Evolutionary conservation across 2,329 filamentous ascomycete genomes (phyloP), one percentile per base, ranked within the genome.

Genomic region (Paecilomyces fulvus): DNA sequence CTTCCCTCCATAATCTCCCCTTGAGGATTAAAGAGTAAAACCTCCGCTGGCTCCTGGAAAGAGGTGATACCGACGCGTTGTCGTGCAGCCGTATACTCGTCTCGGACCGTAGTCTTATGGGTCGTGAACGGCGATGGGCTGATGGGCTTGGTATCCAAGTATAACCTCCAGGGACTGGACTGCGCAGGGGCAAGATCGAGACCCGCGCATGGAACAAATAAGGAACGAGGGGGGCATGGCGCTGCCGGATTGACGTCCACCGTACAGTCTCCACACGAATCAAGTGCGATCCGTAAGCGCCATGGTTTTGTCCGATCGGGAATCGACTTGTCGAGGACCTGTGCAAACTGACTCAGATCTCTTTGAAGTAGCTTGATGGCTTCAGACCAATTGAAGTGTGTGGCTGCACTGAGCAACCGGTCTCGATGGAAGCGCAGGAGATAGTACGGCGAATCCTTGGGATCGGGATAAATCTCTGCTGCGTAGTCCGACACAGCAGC

Each of bases 1-100:
- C 87, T 92, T 8, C 90, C 90, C 71, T 97, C 92, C 82, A 95
- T 95, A 33, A 96, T 74, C 52, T 86, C 81, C 1, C 79, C 80
- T 28, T 82, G 75, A 3, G 70, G 67, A 64, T 89, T 90, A 60
- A 88, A 79, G 1, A 96, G 73, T 20, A 97, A 76, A 3, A 96
- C 89, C 70, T 97, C 92, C 53, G 81, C 80, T 46, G 74, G 70
- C 37, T 74, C 69, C 56, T 66, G 59, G 61, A 55, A 62, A 1
- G 60, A 76, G 64, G 49, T 59, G 51, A 92, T 83, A 0, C 75
- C 75, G 1, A 80, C 82, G 12, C 89, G 80, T 25, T 74, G 66
- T 8, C 91, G 83, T 1, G 90, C 89, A 2, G 75, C 75, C 50
- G 88, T 83, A 70, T 97, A 97, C 68, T 85, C 78, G 9, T 77